Evolutionary conservation across 2,329 filamentous ascomycete genomes (phyloP).

Genomic region (Aspergillus eucalypticola): DNA sequence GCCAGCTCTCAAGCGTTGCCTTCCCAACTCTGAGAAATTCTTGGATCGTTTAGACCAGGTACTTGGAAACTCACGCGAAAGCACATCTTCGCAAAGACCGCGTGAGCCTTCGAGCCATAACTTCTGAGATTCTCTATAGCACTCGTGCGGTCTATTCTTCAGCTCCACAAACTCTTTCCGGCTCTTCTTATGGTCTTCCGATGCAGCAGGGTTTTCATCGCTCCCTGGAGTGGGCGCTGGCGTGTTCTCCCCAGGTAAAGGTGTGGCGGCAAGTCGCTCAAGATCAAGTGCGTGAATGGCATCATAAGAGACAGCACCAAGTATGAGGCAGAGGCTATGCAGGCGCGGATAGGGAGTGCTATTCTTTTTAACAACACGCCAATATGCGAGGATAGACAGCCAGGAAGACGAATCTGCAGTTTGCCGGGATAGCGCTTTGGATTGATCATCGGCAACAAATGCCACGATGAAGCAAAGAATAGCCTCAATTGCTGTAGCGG

Average conservation of each 20-base stretch:
- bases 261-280: conserved; percentile 44
- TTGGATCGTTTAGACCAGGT: conserved; percentile 47
- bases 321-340: conserved; percentile 46
- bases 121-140: conserved; percentile 43
- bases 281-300: conserved; percentile 48
- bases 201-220: conserved; percentile 40
- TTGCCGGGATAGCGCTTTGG: conserved; percentile 39
- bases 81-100: conserved; percentile 42
- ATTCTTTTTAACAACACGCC: conserved; percentile 46
- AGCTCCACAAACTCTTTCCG: conserved; percentile 44
- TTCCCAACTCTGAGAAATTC: conserved; percentile 40
- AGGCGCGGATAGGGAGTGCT: conserved; percentile 43
- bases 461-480: conserved; percentile 51
- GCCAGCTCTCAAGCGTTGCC: conserved; percentile 34
- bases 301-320: conserved; percentile 51
- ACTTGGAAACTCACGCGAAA: conserved; percentile 44
- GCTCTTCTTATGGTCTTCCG: conserved; percentile 40
- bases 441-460: conserved; percentile 46
- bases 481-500: conserved; percentile 45
- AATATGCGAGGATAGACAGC: conserved; percentile 51
- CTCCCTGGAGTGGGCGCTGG: conserved; percentile 47
- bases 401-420: conserved; percentile 45
- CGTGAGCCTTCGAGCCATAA: conserved; percentile 48
- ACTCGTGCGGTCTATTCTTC: conserved; percentile 42
- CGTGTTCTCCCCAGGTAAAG: conserved; percentile 42